Conservation (phyloP, 2,329 filamentous ascomycete species). For the Aspergillus sp. region DNA sequence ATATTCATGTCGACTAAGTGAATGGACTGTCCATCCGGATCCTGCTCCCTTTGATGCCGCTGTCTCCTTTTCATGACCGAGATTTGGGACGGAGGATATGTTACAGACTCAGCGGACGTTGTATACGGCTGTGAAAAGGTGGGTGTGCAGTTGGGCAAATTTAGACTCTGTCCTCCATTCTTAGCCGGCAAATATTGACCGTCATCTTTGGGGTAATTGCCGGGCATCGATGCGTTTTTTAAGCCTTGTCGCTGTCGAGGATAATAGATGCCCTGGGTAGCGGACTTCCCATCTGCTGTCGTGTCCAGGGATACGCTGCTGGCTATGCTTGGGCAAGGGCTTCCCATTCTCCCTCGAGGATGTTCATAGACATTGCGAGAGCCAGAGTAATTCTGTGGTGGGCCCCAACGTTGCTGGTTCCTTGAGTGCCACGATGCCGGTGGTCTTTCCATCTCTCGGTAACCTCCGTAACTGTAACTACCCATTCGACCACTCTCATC, state of each 20-base stretch:
- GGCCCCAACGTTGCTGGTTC: slow-evolving; percentile 9
- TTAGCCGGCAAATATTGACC: not conserved
- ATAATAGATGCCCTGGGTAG: slow-evolving; percentile 7
- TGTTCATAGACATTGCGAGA: slow-evolving; percentile 6
- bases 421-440: slow-evolving; percentile 8
- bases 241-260: slow-evolving; percentile 1
- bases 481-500: slow-evolving; percentile 2
- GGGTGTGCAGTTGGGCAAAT: slow-evolving; percentile 10
- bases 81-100: slow-evolving; percentile 16
- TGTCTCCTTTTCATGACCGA: slow-evolving; percentile 26
- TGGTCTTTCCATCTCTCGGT: slow-evolving; percentile 2
- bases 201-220: not conserved
- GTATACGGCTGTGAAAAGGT: slow-evolving; percentile 5
- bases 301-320: slow-evolving; percentile 4
- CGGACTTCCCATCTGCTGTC: not conserved
- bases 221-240: not conserved
- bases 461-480: not conserved
- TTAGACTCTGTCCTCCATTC: not conserved
- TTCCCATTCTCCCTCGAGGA: slow-evolving; percentile 5
- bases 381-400: slow-evolving; percentile 6
- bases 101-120: slow-evolving; percentile 17
- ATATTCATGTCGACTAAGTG: slow-evolving; percentile 32
- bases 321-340: slow-evolving; percentile 5
- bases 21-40: slow-evolving; percentile 21
- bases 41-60: slow-evolving; percentile 10